Base-by-base conservation (phyloP, 345 rosid genomes). In the Euphorbia peplus region DNA sequence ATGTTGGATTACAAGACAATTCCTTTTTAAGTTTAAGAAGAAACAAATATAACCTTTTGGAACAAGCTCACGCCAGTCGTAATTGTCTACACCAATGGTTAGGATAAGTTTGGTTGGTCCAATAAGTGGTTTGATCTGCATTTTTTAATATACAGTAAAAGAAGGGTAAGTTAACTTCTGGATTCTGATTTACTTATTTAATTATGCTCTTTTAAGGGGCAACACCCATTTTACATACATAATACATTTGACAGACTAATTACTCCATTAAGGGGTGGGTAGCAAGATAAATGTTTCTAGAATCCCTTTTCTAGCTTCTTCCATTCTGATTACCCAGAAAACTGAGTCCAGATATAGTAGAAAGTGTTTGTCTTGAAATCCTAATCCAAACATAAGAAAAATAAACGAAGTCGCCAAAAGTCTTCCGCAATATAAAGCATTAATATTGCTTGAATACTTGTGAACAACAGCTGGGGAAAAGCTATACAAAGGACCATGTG, bases 121-220 rank as follows among this genome's bases (percentile, higher is more conserved):
- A 64, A 93, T 89, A 54, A 93, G 83, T 66, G 97, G 98, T 69
- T 82, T 93, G 77, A 93, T 89, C 97, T 93, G 85, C 84, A 84
- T 51, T 77, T 56, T 47, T 54, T 80, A 21, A 60, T 64, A 51
- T 32, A 57, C 21, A 75, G n/a, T 13, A 48, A 55, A 58, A 18
- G n/a, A 46, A 66, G 15, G 25, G 24, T 71, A 11, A 62, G 42
- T 53, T 51, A 21, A n/a, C 2, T 66, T 66, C 52, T 59, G 22
- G 30, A 21, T 10, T 24, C 68, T 51, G 37, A 63, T 46, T 22
- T 13, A 19, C 29, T 44, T n/a, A n/a, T 42, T 24, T 8, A 6
- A 64, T 18, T 46, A 25, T 64, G 52, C 37, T 16, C 56, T 57
- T 42, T 10, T n/a, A 58, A 56, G 25, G 53, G 39, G 26, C 22